Percentiles rank a stretch among this genome's conserved stretches.
These are phyloP conservation scores for Daphne laureola DNA, from an alignment of 441 rosid species.

Conservation along the genomic window DNA sequence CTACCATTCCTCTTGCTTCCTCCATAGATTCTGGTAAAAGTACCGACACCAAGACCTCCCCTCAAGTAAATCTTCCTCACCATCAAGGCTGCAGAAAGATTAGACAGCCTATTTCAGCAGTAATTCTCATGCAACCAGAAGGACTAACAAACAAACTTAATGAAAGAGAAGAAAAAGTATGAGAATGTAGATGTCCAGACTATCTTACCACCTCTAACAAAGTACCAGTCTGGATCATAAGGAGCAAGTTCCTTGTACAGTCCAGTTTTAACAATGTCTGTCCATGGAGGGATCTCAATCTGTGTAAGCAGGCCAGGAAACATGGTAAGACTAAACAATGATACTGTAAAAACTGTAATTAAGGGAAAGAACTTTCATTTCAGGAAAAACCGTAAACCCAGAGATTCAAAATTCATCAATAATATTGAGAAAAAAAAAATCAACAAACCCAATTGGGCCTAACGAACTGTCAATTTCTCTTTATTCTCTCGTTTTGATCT, in stretches of 20 bases:
- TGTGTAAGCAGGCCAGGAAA: conserved; percentile 9
- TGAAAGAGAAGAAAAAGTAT: not conserved
- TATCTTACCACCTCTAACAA: conserved; percentile 63
- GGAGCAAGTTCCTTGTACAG: conserved; percentile 86
- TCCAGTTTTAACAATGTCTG: conserved; percentile 87
- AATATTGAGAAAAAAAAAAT: no score
- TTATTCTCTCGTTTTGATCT: no score
- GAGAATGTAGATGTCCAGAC: not conserved
- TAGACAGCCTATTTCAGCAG: not conserved
- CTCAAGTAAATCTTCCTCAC: conserved; percentile 83
- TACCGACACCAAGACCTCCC: conserved; percentile 91
- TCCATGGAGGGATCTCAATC: conserved; percentile 85
- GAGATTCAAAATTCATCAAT: no score
- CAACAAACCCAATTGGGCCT: no score
- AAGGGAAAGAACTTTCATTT: no score
- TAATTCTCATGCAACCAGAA: not conserved
- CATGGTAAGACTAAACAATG: not conserved
- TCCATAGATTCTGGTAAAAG: conserved; percentile 79
- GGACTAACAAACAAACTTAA: not conserved
- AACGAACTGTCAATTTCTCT: no score
- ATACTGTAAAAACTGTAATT: no score
- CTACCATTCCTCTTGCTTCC: conserved; percentile 93
- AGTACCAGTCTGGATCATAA: conserved; percentile 91
- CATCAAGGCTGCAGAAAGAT: conserved; percentile 60
- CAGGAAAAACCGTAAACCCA: no score